phyloP scores from a whole-genome alignment of 2,329 filamentous ascomycete genomes.

The Fusarium musae region DNA sequence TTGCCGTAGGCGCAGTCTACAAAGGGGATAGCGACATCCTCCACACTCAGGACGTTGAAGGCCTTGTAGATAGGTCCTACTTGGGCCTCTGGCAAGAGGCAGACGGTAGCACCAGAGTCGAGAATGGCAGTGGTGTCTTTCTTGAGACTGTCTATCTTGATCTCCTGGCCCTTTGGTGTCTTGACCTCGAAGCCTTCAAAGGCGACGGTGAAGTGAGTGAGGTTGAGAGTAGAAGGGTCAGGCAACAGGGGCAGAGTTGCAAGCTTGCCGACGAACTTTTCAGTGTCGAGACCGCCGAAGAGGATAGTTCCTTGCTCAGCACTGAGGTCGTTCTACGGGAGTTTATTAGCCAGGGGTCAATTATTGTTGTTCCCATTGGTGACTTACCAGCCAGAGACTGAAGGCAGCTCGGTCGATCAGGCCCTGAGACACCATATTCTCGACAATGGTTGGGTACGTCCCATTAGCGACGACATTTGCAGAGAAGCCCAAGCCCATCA shows the following conservation, averaged over 20 bases:
- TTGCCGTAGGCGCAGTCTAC: slow-evolving; percentile 63
- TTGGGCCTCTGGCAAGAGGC: slow-evolving; percentile 72
- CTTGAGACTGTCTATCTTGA: slow-evolving; percentile 52
- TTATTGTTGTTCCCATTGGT: not conserved
- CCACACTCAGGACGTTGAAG: slow-evolving; percentile 61
- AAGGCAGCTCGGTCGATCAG: slow-evolving; percentile 73
- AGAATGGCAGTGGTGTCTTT: slow-evolving; percentile 74
- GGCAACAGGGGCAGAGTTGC: slow-evolving; percentile 59
- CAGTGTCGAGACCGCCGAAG: slow-evolving; percentile 82
- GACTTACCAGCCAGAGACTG: slow-evolving; percentile 69
- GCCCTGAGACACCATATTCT: slow-evolving; percentile 70
- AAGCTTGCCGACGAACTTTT: slow-evolving; percentile 72
- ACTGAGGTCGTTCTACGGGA: slow-evolving; percentile 66
- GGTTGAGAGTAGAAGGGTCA: slow-evolving; percentile 51
- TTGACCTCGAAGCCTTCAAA: slow-evolving; percentile 54
- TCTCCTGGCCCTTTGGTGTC: slow-evolving; percentile 42
- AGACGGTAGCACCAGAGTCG: slow-evolving; percentile 78
- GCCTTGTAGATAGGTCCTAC: slow-evolving; percentile 61
- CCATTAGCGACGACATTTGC: slow-evolving; percentile 58
- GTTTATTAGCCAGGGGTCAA: slow-evolving; percentile 6
- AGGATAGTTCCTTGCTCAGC: slow-evolving; percentile 75
- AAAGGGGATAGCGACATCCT: slow-evolving; percentile 57
- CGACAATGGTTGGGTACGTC: slow-evolving; percentile 69
- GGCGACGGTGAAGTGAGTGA: slow-evolving; percentile 52
- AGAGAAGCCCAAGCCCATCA: slow-evolving; percentile 69